Base-by-base conservation (phyloP, 2,329 filamentous ascomycete species). In the Paecilomyces niveus region DNA sequence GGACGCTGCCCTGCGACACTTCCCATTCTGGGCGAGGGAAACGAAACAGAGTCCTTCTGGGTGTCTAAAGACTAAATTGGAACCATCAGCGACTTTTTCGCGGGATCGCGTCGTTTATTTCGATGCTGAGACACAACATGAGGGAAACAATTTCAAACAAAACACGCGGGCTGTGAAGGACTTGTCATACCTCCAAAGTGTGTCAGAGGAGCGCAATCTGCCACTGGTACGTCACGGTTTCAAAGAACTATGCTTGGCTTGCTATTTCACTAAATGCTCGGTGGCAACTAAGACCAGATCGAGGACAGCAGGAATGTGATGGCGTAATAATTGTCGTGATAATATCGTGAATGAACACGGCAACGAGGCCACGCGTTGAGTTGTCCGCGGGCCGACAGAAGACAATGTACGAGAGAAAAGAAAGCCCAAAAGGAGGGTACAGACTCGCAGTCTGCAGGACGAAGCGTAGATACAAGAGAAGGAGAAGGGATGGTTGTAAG, bases 1-100 rank as follows among this genome's bases (percentile, higher is more conserved):
- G 94, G 89, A 67, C 89, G 86, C 70, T 87, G 84, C 83, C 74
- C 74, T 59, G 74, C 77, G 68, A 83, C 80, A 72, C 78, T 81
- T 57, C 78, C 71, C 80, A 84, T 83, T 74, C 87, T 92, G 68
- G 18, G 11, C 24, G 53, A 11, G 29, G n/a, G 15, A 29, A 31
- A 54, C 29, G 10, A 55, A 39, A 49, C 31, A 49, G 6, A 29
- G 21, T 52, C 18, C 26, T n/a, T 45, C 24, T 21, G n/a, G 29
- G 22, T 13, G 50, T 26, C 15, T 26, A 11, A 52, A 29, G 50
- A 15, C 50, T 52, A 29, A 24, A 8, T 21, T 22, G 22, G 22
- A 52, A 13, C n/a, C 10, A 21, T 52, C 50, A 52, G 50, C 15
- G 15, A 26, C 10, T 13, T 29, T 21, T 13, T 26, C 21, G 21